These are phyloP conservation scores for Poteriospumella lacustris DNA, from an alignment of 108 stramenopile species.

Conservation along the genomic window DNA sequence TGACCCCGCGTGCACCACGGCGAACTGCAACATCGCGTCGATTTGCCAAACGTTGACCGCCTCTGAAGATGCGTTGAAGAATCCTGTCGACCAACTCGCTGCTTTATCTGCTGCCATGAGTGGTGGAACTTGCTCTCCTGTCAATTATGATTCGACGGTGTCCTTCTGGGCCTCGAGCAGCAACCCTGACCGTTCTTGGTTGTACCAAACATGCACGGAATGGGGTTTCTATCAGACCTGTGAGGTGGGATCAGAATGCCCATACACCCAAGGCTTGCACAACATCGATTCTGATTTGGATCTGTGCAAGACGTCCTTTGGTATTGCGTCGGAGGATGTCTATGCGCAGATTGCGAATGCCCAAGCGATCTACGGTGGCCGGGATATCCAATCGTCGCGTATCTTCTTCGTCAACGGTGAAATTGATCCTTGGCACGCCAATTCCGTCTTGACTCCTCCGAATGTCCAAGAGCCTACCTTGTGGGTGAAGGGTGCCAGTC, in stretches of 20 bases:
- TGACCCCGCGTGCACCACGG: slow-evolving; percentile 66
- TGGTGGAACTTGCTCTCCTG: neutral
- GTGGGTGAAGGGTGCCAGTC: slow-evolving; percentile 36
- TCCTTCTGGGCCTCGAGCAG: neutral
- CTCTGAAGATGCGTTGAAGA: slow-evolving; percentile 27
- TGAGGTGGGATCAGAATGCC: slow-evolving; percentile 59
- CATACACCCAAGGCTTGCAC: slow-evolving; percentile 71
- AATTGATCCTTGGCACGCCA: slow-evolving; percentile 84
- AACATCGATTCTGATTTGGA: slow-evolving; percentile 63
- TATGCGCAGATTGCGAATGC: slow-evolving; percentile 58
- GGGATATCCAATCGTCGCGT: slow-evolving; percentile 47
- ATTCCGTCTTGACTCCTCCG: slow-evolving; percentile 54
- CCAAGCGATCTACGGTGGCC: slow-evolving; percentile 69
- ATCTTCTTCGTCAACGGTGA: slow-evolving; percentile 80
- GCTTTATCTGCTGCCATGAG: neutral
- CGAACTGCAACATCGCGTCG: slow-evolving; percentile 69
- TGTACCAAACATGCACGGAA: slow-evolving; percentile 90
- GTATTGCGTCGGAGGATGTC: slow-evolving; percentile 55
- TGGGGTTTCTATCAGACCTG: slow-evolving; percentile 94
- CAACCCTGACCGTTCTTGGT: slow-evolving; percentile 57
- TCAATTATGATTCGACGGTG: neutral
- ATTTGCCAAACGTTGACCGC: slow-evolving; percentile 53
- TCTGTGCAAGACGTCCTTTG: slow-evolving; percentile 64
- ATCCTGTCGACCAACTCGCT: neutral
- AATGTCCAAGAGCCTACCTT: slow-evolving; percentile 34